Percentiles rank a stretch among this genome's conserved stretches.
These are phyloP conservation scores for Thozetella sp. DNA, from an alignment of 495 filamentous ascomycete species.

Conservation along the genomic window DNA sequence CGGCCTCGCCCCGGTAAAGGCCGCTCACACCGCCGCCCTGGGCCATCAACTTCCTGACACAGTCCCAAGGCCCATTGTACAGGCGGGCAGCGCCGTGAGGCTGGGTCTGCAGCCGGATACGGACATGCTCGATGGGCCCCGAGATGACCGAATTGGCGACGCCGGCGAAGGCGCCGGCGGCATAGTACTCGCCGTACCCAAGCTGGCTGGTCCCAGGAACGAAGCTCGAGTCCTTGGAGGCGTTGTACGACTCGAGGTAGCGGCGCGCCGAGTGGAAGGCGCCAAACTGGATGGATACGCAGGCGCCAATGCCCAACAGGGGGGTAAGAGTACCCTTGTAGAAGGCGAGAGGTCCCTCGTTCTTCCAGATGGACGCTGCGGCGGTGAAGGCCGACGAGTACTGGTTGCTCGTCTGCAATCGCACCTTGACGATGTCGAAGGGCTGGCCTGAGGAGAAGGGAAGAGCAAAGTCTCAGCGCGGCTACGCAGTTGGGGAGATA, in stretches of 20 bases:
- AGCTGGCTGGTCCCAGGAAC: slow-evolving; percentile 36
- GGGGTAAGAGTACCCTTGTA: slow-evolving; percentile 99
- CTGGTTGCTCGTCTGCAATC: slow-evolving; percentile 83
- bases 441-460: slow-evolving; percentile 73
- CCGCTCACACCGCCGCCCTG: slow-evolving; percentile 68
- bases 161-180: slow-evolving; percentile 88
- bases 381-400: slow-evolving; percentile 80
- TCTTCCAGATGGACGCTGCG: slow-evolving; percentile 79
- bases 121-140: slow-evolving; percentile 93
- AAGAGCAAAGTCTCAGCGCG: not conserved
- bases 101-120: slow-evolving; percentile 97
- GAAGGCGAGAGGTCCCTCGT: slow-evolving; percentile 89
- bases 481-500: not conserved
- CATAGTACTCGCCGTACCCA: slow-evolving; percentile 84
- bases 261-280: slow-evolving; percentile 93
- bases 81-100: slow-evolving; percentile 80
- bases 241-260: slow-evolving; percentile 75
- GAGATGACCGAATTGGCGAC: slow-evolving; percentile 88
- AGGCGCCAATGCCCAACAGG: slow-evolving; percentile 93
- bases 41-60: slow-evolving; percentile 77
- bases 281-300: slow-evolving; percentile 96
- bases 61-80: slow-evolving; percentile 86
- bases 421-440: slow-evolving; percentile 98
- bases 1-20: slow-evolving; percentile 82
- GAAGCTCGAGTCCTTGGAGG: slow-evolving; percentile 32